A percentile compares a stretch with the other conserved stretches of the same genome.
Conservation (phyloP, 495 filamentous ascomycete genomes). For the Schizothecium vesticola region DNA sequence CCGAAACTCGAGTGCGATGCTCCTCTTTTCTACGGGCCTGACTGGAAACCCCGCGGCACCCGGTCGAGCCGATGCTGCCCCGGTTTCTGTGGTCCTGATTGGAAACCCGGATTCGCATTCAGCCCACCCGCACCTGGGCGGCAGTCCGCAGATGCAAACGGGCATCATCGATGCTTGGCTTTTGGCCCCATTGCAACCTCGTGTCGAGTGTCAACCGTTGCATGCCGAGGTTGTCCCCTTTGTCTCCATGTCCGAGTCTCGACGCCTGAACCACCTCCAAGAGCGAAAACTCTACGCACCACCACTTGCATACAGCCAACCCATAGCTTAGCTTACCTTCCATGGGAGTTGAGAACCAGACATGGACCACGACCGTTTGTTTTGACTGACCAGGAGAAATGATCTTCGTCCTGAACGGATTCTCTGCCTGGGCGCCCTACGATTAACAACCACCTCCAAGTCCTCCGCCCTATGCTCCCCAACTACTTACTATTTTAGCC, state of each 20-base stretch:
- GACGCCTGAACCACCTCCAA: background rate
- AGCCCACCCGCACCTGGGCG: background rate
- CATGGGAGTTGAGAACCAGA: background rate
- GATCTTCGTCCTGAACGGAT: background rate
- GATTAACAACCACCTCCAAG: too few relatives aligned
- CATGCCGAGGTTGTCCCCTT: background rate
- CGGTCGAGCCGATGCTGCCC: background rate
- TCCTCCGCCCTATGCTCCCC: too few relatives aligned
- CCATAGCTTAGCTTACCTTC: background rate
- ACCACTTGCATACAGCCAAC: background rate
- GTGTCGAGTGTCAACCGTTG: background rate
- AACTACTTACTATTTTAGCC: too few relatives aligned
- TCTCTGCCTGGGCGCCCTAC: background rate
- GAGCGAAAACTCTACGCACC: background rate
- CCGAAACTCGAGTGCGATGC: background rate
- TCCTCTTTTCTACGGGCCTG: background rate
- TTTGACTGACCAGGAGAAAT: too few relatives aligned
- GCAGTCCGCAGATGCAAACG: background rate
- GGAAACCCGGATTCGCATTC: background rate
- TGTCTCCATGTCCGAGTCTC: too few relatives aligned
- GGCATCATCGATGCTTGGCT: background rate
- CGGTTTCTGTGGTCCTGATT: background rate
- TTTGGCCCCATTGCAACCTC: background rate
- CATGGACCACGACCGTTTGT: background rate
- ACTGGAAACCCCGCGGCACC: constrained; percentile 7